Conservation (phyloP, 2,329 filamentous ascomycete genomes). For the Colletotrichum destructivum region DNA sequence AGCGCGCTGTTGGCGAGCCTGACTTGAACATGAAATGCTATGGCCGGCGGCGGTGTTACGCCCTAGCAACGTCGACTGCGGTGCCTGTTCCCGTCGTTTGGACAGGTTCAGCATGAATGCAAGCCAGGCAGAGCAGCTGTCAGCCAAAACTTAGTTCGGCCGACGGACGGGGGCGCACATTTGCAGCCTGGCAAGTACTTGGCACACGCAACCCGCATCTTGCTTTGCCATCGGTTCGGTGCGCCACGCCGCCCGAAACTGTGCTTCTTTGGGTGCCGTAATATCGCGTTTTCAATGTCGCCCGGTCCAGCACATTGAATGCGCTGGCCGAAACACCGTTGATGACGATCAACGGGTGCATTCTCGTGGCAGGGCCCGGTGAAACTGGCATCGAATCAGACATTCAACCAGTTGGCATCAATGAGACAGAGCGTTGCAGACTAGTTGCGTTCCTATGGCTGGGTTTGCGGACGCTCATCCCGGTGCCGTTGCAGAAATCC, state of each 20-base stretch:
- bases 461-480: conserved; percentile 16
- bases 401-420: neutral
- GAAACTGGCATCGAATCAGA: conserved; percentile 19
- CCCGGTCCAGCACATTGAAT: neutral
- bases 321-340: conserved; percentile 16
- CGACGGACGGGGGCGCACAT: conserved; percentile 12
- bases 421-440: conserved; percentile 21
- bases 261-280: conserved; percentile 20
- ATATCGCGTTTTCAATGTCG: neutral
- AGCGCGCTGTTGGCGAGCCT: conserved; percentile 13
- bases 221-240: conserved; percentile 15
- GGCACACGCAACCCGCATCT: conserved; percentile 31
- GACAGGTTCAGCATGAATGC: too few relatives aligned
- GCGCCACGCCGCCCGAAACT: conserved; percentile 22
- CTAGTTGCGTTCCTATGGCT: conserved; percentile 18
- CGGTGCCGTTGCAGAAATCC: conserved; percentile 36
- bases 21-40: neutral
- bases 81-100: neutral
- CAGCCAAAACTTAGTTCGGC: conserved; percentile 26
- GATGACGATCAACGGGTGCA: conserved; percentile 16
- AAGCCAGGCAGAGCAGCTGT: neutral
- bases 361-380: conserved; percentile 7
- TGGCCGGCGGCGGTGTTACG: neutral
- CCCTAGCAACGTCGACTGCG: neutral
- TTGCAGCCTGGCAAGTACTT: conserved; percentile 32